Percentiles rank a stretch among this genome's conserved stretches.
phyloP scores from a whole-genome alignment of 164 flowering plant genomes.

The Piper longum region DNA sequence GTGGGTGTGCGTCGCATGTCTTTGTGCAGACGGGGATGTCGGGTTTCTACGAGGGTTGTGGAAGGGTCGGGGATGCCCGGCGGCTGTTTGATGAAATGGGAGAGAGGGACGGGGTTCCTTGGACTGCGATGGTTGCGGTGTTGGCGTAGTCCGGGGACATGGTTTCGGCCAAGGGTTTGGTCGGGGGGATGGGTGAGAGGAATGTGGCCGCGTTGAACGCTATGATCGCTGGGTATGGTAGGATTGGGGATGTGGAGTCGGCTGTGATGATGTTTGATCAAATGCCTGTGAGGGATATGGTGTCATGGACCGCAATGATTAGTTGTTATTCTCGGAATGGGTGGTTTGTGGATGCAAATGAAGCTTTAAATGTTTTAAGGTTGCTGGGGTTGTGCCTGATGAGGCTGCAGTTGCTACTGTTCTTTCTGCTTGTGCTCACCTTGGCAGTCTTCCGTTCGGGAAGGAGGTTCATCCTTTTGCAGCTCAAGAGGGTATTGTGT shows the following conservation, averaged over 20 bases:
- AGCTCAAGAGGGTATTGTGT: conserved; percentile 23
- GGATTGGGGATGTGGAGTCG: conserved; percentile 31
- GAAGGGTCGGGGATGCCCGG: conserved; percentile 18
- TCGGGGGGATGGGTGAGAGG: conserved; percentile 58
- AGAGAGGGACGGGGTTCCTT: conserved; percentile 55
- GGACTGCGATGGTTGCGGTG: conserved; percentile 53
- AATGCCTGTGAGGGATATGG: conserved; percentile 50
- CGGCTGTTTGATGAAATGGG: conserved; percentile 76
- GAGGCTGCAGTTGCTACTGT: conserved; percentile 53
- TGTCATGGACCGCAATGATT: conserved; percentile 86
- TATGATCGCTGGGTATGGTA: conserved; percentile 59
- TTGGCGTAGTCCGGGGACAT: conserved; percentile 34
- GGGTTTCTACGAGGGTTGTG: conserved; percentile 39
- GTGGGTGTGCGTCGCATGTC: conserved; percentile 41
- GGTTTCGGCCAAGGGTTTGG: conserved; percentile 35
- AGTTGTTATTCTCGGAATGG: conserved; percentile 46
- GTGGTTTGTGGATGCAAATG: conserved; percentile 34
- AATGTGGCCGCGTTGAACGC: conserved; percentile 57
- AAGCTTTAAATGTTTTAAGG: conserved; percentile 35
- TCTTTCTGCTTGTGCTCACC: conserved; percentile 73
- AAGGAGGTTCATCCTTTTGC: conserved; percentile 39
- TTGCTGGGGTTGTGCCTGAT: conserved; percentile 36
- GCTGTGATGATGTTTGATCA: conserved; percentile 35
- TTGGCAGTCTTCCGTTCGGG: conserved; percentile 65
- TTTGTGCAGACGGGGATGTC: conserved; percentile 55